These are phyloP conservation scores for Deakozyma indianensis DNA, from an alignment of 805 yeast species.

Conservation along the genomic window DNA sequence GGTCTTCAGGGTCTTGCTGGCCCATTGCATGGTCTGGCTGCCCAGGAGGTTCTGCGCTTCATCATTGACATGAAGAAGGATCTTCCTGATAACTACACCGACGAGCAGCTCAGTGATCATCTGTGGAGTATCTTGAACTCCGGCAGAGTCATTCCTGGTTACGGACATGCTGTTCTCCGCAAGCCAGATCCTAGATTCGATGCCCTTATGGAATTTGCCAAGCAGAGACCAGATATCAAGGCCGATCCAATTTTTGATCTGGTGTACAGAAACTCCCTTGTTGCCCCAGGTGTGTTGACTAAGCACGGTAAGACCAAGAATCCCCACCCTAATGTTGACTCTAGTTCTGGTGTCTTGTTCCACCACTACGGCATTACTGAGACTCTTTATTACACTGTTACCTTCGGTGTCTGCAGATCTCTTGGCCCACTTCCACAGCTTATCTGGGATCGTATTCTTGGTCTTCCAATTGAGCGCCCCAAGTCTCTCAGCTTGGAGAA, in stretches of 20 bases:
- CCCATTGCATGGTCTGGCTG: slow-evolving; percentile 79
- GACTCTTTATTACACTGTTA: slow-evolving; percentile 70
- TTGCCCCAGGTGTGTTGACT: slow-evolving; percentile 68
- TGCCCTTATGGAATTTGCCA: slow-evolving; percentile 75
- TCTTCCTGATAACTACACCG: slow-evolving; percentile 56
- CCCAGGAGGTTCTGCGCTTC: slow-evolving; percentile 80
- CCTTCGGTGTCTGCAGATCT: slow-evolving; percentile 80
- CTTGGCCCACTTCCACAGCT: slow-evolving; percentile 77
- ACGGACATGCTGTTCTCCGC: slow-evolving; percentile 79
- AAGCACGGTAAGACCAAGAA: slow-evolving; percentile 83
- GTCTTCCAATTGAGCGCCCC: slow-evolving; percentile 78
- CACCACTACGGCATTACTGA: slow-evolving; percentile 78
- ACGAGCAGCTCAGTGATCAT: slow-evolving; percentile 57
- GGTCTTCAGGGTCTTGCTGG: slow-evolving; percentile 81
- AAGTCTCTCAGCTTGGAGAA: slow-evolving; percentile 89
- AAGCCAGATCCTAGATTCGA: slow-evolving; percentile 81
- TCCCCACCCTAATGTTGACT: slow-evolving; percentile 89
- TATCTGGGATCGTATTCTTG: slow-evolving; percentile 72
- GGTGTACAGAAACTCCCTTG: slow-evolving; percentile 64
- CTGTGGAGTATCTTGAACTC: slow-evolving; percentile 66
- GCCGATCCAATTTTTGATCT: slow-evolving; percentile 69
- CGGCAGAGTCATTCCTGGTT: slow-evolving; percentile 81
- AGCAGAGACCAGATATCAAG: slow-evolving; percentile 25
- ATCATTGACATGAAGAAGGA: slow-evolving; percentile 49
- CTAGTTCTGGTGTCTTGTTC: slow-evolving; percentile 73